Conservation (phyloP, 1,139 yeast species). For the Candida glucosophila region DNA sequence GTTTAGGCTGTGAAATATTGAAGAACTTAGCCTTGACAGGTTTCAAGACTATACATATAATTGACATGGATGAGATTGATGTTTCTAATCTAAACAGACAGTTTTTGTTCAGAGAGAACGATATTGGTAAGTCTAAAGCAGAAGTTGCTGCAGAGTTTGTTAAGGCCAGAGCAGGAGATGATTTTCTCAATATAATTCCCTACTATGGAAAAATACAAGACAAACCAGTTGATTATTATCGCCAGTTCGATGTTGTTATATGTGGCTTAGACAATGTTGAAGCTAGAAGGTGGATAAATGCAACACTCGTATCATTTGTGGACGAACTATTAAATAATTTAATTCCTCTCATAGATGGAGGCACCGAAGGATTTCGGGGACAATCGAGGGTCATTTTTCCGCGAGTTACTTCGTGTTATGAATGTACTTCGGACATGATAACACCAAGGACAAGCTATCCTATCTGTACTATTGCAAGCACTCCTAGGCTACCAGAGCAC, state of each 20-base stretch:
- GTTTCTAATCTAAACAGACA: conserved; percentile 85
- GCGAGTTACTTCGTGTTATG: conserved; percentile 80
- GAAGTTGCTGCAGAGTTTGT: conserved; percentile 66
- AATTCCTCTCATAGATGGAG: conserved; percentile 89
- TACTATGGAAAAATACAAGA: conserved; percentile 70
- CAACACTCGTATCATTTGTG: conserved; percentile 58
- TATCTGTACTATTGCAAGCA: conserved; percentile 88
- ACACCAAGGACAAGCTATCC: conserved; percentile 72
- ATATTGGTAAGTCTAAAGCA: conserved; percentile 79
- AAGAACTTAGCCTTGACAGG: conserved; percentile 78
- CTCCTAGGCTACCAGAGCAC: conserved; percentile 90
- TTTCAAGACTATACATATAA: conserved; percentile 65
- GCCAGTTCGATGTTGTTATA: conserved; percentile 62
- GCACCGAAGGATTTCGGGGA: conserved; percentile 92
- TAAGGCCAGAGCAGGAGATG: conserved; percentile 32
- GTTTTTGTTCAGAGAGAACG: conserved; percentile 64
- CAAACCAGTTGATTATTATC: conserved; percentile 54
- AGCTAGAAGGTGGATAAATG: conserved; percentile 89
- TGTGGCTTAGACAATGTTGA: conserved; percentile 89
- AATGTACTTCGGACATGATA: conserved; percentile 76
- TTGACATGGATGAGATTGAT: conserved; percentile 95
- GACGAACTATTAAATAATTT: conserved; percentile 45
- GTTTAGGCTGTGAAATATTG: conserved; percentile 88
- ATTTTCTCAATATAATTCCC: conserved; percentile 41
- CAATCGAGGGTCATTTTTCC: conserved; percentile 87